phyloP scores from a whole-genome alignment of 345 rosid genomes.

The Eucalyptus sp. region DNA sequence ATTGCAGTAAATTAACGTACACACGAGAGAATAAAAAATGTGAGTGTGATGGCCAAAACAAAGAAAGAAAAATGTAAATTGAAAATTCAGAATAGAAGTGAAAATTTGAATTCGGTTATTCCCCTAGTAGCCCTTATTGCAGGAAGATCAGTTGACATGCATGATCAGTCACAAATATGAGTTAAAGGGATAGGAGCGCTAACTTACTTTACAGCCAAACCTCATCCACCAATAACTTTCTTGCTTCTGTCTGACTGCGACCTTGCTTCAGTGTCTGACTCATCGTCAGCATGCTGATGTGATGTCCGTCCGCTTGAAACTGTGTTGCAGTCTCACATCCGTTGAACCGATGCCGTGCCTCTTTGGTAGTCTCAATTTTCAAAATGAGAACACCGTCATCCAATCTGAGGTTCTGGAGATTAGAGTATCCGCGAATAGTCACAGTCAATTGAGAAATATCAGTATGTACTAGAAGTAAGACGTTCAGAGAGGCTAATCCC shows the following conservation, averaged over 20 bases:
- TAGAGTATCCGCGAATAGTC: accelerated
- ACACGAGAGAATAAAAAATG: background rate
- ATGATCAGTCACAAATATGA: too few relatives aligned
- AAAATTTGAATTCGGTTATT: background rate
- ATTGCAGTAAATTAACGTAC: background rate
- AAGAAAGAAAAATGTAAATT: background rate
- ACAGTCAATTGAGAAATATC: background rate
- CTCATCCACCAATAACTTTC: background rate
- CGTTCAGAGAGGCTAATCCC: background rate
- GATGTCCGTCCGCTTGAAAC: accelerated
- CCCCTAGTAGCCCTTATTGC: background rate
- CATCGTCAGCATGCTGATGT: background rate
- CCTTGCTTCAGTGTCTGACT: background rate
- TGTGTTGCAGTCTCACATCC: background rate
- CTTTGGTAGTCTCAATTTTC: background rate
- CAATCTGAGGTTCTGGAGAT: accelerated
- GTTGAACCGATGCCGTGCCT: background rate
- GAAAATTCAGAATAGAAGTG: background rate
- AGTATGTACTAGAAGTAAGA: background rate
- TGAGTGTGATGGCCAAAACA: background rate
- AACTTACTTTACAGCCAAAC: accelerated
- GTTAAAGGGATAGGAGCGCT: background rate
- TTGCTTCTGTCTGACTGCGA: background rate
- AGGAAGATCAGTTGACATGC: background rate
- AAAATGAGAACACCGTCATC: accelerated